A percentile compares a stretch with the other conserved stretches of the same genome.
Evolutionary conservation across 495 filamentous ascomycete species (phyloP).

Genomic region (Aspergillus cavernicola): DNA sequence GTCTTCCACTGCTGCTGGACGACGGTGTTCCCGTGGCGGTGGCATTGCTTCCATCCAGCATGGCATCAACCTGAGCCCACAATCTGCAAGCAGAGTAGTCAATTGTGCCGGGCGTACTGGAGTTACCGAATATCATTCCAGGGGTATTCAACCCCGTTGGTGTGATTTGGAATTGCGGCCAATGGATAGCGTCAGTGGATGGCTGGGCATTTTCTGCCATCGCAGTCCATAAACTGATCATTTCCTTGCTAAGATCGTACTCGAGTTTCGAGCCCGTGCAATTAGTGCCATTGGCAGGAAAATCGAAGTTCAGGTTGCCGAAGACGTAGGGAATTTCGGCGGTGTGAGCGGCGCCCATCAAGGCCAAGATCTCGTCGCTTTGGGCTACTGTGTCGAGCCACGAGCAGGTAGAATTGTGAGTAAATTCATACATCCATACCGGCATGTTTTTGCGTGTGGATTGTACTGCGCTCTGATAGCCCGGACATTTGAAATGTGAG

Average conservation of each 20-base stretch:
- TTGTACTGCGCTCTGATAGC: conserved; percentile 20
- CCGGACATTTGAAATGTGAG: conserved; percentile 27
- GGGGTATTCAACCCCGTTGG: conserved; percentile 5
- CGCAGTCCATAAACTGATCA: conserved; percentile 35
- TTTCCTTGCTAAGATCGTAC: conserved; percentile 23
- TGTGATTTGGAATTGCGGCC: conserved; percentile 25
- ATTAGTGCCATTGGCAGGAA: conserved; percentile 14
- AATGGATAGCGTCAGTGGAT: conserved; percentile 21
- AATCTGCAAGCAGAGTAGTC: conserved; percentile 31
- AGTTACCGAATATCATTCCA: conserved; percentile 28
- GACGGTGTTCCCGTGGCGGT: background rate
- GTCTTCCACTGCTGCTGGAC: background rate
- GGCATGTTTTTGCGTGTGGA: conserved; percentile 22
- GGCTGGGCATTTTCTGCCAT: conserved; percentile 33
- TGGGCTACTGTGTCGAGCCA: conserved; percentile 20
- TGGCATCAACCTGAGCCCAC: conserved; percentile 28
- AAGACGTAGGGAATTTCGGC: conserved; percentile 25
- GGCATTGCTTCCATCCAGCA: conserved; percentile 5
- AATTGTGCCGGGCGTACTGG: conserved; percentile 20
- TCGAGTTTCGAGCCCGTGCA: conserved; percentile 32
- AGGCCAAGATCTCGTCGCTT: background rate
- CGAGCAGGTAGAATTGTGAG: conserved; percentile 30
- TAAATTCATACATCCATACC: conserved; percentile 33
- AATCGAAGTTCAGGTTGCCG: conserved; percentile 25
- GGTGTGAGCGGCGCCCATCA: background rate